A percentile compares a stretch with the other conserved stretches of the same genome.
phyloP scores from a whole-genome alignment of 371 early-diverging fungal genomes.

The Rhizomucor miehei region DNA sequence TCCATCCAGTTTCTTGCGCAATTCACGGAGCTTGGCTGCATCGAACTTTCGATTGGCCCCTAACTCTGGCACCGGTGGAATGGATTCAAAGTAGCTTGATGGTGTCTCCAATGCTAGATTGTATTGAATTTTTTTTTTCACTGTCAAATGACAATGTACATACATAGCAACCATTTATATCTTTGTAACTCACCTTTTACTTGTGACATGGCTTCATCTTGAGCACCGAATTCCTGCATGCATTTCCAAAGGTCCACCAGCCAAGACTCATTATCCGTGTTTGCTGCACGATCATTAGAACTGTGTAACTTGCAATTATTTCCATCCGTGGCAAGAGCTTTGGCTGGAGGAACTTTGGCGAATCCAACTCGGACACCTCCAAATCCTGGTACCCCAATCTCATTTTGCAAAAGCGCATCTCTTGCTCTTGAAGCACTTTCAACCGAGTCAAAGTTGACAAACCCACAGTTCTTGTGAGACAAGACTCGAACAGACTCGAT shows the following conservation, averaged over 20 bases:
- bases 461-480: slow-evolving; percentile 96
- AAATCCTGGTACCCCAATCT: slow-evolving; percentile 75
- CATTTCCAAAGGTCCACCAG: slow-evolving; percentile 23
- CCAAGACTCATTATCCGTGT: slow-evolving; percentile 24
- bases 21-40: slow-evolving; percentile 81
- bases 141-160: too few relatives aligned
- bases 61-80: slow-evolving; percentile 74
- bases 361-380: slow-evolving; percentile 85
- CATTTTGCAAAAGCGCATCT: slow-evolving; percentile 82
- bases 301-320: slow-evolving; percentile 3
- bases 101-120: slow-evolving; percentile 20
- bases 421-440: slow-evolving; percentile 89
- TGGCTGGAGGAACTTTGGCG: slow-evolving; percentile 78
- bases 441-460: slow-evolving; percentile 88
- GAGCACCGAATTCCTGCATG: slow-evolving; percentile 30
- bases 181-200: slow-evolving; percentile 19
- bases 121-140: background rate
- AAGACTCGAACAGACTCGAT: slow-evolving; percentile 94
- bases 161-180: too few relatives aligned
- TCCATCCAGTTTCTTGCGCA: slow-evolving; percentile 85
- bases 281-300: slow-evolving; percentile 12
- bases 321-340: slow-evolving; percentile 5
- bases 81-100: slow-evolving; percentile 53
- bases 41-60: slow-evolving; percentile 66
- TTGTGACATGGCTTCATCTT: slow-evolving; percentile 7